Conservation (phyloP, 2,329 filamentous ascomycete species). For the Erysiphe neolycopersici region DNA sequence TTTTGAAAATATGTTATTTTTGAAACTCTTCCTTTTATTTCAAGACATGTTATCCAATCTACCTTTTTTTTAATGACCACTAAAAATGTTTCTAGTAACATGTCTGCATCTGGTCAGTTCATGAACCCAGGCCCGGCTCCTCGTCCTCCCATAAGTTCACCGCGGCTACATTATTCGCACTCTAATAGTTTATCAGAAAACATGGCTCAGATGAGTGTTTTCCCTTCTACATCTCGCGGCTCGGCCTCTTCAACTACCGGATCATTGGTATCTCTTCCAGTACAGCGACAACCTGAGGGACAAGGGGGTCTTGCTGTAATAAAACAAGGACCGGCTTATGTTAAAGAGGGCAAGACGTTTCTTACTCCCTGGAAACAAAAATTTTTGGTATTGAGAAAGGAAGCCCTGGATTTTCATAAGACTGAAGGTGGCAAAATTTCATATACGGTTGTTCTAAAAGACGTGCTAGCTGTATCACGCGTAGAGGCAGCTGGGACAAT, state of each 20-base stretch:
- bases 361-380: slow-evolving; percentile 75
- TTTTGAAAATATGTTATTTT: neutral
- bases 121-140: slow-evolving; percentile 95
- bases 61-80: slow-evolving; percentile 2
- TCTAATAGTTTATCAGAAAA: slow-evolving; percentile 45
- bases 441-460: slow-evolving; percentile 61
- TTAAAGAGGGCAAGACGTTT: slow-evolving; percentile 76
- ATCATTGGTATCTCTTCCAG: slow-evolving; percentile 46
- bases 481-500: slow-evolving; percentile 80
- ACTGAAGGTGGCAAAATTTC: slow-evolving; percentile 65
- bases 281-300: slow-evolving; percentile 31
- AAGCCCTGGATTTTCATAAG: slow-evolving; percentile 85
- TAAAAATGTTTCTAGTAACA: slow-evolving; percentile 15
- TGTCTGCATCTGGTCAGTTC: slow-evolving; percentile 41
- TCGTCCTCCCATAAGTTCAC: slow-evolving; percentile 60
- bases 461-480: slow-evolving; percentile 71
- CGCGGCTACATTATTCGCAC: slow-evolving; percentile 55
- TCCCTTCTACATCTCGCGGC: slow-evolving; percentile 37
- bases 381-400: slow-evolving; percentile 76
- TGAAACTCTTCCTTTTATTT: neutral
- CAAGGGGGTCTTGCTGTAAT: slow-evolving; percentile 44
- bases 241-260: slow-evolving; percentile 37
- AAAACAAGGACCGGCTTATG: slow-evolving; percentile 58
- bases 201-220: slow-evolving; percentile 52
- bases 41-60: neutral